A percentile compares a stretch with the other conserved stretches of the same genome.
Evolutionary conservation across 1,284 basidiomycete genomes (phyloP).

Genomic region (Pterulicium gracile): DNA sequence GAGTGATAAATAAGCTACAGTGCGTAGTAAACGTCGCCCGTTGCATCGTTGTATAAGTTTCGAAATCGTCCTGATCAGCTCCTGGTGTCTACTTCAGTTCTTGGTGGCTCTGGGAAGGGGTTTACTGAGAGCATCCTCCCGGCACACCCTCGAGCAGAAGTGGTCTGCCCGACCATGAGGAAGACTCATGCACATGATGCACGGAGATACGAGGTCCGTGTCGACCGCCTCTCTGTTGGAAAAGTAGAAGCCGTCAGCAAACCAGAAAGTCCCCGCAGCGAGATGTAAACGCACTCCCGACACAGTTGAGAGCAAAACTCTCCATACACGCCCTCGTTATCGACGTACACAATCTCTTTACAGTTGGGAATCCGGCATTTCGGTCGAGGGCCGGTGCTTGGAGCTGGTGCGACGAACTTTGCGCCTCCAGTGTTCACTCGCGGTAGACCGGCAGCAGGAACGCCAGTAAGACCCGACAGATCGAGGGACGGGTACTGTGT

Average conservation of each 20-base stretch:
- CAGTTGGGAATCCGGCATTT: neutral
- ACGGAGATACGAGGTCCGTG: neutral
- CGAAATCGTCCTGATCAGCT: neutral
- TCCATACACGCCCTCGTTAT: neutral
- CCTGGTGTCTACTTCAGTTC: neutral
- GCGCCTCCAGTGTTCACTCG: no score
- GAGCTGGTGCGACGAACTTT: neutral
- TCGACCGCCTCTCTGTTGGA: neutral
- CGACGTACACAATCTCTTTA: neutral
- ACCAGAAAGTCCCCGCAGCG: neutral
- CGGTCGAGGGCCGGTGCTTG: neutral
- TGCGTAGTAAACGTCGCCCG: neutral
- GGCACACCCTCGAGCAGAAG: neutral
- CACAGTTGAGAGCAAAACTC: neutral
- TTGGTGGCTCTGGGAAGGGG: neutral
- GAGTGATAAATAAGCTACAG: neutral
- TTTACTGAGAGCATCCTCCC: neutral
- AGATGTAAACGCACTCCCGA: neutral
- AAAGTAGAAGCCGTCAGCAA: neutral
- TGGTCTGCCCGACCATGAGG: neutral
- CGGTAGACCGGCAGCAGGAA: no score
- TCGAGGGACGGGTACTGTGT: neutral
- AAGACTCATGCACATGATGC: constrained; percentile 1
- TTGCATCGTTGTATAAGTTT: no score
- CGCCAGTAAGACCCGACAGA: neutral